These are phyloP conservation scores for Ceratocystis colombiana DNA, from an alignment of 2,329 filamentous ascomycete genomes.

Conservation along the genomic window DNA sequence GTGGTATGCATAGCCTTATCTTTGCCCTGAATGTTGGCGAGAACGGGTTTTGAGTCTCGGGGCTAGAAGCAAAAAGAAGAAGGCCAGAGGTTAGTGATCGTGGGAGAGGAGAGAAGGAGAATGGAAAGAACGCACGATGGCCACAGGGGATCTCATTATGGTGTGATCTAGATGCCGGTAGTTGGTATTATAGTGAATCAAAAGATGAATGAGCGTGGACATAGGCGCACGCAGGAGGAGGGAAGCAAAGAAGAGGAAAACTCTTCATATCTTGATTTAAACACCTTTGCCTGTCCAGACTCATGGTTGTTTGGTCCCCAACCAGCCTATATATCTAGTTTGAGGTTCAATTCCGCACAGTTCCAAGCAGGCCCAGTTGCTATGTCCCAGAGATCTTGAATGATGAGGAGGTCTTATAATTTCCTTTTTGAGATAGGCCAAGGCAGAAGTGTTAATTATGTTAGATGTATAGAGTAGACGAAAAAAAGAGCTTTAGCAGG, in stretches of 20 bases:
- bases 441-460: not conserved
- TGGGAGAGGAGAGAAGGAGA: not conserved
- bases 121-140: not conserved
- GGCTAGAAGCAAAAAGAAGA: not conserved
- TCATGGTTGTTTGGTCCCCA: not conserved
- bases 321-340: not conserved
- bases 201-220: not conserved
- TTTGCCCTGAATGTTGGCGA: too few relatives aligned
- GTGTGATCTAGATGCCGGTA: not conserved
- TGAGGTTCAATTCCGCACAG: not conserved
- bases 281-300: not conserved
- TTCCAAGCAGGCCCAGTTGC: not conserved
- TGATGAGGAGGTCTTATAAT: not conserved
- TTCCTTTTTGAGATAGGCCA: not conserved
- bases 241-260: not conserved
- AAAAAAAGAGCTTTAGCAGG: not conserved
- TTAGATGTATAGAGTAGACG: not conserved
- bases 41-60: not conserved
- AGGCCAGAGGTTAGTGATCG: not conserved
- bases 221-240: not conserved
- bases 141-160: not conserved
- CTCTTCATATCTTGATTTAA: not conserved
- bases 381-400: not conserved
- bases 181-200: not conserved
- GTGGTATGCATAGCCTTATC: not conserved